Evolutionary conservation across 2,329 filamentous ascomycete genomes (phyloP).

Genomic region (Verticillium isaacii): DNA sequence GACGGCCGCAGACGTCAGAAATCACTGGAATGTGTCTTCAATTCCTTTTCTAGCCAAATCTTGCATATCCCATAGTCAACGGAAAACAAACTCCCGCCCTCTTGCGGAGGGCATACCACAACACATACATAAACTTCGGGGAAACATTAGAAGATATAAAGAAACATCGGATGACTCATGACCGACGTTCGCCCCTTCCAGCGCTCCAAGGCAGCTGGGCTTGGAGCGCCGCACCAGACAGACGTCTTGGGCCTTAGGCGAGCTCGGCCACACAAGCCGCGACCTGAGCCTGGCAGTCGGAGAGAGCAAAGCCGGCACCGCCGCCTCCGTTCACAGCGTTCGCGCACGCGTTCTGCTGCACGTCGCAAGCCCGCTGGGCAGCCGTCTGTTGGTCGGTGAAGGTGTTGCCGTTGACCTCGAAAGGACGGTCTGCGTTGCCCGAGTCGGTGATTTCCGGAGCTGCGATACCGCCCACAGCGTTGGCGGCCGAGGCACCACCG

Average conservation of each 20-base stretch:
- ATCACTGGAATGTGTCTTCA: conserved; percentile 14
- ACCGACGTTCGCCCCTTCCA: background rate
- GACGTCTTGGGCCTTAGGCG: background rate
- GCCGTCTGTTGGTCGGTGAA: conserved; percentile 54
- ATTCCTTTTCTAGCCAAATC: conserved; percentile 14
- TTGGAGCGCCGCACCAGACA: conserved; percentile 2
- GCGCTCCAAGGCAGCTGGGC: background rate
- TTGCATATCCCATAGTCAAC: conserved; percentile 8
- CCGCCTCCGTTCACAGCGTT: conserved; percentile 49
- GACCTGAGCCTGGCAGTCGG: conserved; percentile 54
- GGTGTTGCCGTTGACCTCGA: conserved; percentile 50
- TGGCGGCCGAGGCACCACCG: conserved; percentile 21
- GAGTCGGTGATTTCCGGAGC: conserved; percentile 46
- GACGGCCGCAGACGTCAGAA: background rate
- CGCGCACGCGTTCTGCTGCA: conserved; percentile 58
- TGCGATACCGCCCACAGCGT: conserved; percentile 44
- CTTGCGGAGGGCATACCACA: background rate
- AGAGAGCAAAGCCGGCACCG: conserved; percentile 31
- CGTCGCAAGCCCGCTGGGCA: conserved; percentile 55
- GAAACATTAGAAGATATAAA: conserved; percentile 15
- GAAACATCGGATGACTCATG: background rate
- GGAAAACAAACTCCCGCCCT: conserved; percentile 9
- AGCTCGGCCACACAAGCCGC: conserved; percentile 31
- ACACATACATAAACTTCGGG: conserved; percentile 13
- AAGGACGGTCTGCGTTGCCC: conserved; percentile 45